Evolutionary conservation across 164 flowering plant species (phyloP).

Genomic region (Piper longum): DNA sequence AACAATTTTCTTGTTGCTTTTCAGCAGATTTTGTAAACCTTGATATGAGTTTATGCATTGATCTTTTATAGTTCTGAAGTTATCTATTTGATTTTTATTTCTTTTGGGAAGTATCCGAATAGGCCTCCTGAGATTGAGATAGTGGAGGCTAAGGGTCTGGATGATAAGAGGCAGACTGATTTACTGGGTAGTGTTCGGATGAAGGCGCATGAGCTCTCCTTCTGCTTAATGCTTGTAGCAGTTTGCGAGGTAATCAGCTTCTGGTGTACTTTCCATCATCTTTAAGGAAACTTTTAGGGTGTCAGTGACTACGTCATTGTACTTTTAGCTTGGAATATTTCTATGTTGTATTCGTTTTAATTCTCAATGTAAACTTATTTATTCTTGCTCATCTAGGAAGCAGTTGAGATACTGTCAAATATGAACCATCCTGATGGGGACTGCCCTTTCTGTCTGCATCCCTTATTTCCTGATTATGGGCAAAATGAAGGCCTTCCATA

Average conservation of each 20-base stretch:
- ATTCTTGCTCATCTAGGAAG: constrained; percentile 36
- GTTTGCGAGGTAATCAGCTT: constrained; percentile 59
- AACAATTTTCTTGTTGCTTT: too few species aligned
- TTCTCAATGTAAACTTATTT: constrained; percentile 2
- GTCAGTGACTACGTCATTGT: background rate
- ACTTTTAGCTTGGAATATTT: background rate
- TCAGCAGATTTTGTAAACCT: too few species aligned
- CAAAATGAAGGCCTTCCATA: constrained; percentile 30
- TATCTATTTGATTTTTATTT: background rate
- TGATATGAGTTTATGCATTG: too few species aligned
- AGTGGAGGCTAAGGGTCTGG: constrained; percentile 76
- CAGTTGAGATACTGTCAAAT: constrained; percentile 59
- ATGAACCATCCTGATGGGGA: constrained; percentile 96
- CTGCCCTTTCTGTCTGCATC: constrained; percentile 77
- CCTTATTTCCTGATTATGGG: constrained; percentile 43
- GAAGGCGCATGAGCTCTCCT: constrained; percentile 51
- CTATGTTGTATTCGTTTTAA: background rate
- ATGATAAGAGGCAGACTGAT: constrained; percentile 44
- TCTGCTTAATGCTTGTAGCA: constrained; percentile 66
- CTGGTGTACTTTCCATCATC: background rate
- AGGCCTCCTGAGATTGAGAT: constrained; percentile 52
- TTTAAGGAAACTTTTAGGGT: background rate
- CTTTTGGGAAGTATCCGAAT: constrained; percentile 52
- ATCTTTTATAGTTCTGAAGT: too few species aligned
- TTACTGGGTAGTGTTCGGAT: constrained; percentile 25